A percentile compares a stretch with the other conserved stretches of the same genome.
Conservation (phyloP, 2,329 filamentous ascomycete species). For the Xylaria sp. region DNA sequence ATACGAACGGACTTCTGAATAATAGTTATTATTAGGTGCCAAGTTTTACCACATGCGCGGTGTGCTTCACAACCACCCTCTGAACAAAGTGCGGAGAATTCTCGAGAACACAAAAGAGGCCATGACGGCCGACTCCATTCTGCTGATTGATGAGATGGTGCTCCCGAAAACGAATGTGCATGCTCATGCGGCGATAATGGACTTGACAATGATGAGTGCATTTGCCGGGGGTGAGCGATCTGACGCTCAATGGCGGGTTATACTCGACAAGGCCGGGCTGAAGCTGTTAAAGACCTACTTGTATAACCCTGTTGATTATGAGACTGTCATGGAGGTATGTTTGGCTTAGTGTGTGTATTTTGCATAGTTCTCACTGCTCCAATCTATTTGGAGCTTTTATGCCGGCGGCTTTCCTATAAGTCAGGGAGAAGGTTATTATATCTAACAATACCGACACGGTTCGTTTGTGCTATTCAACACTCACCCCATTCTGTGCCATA, state of each 20-base stretch:
- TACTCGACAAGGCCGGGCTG: neutral
- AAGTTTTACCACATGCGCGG: neutral
- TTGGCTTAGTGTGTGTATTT: too few species aligned
- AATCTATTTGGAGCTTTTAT: too few species aligned
- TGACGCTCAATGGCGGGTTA: neutral
- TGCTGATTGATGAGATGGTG: neutral
- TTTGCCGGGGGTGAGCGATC: neutral
- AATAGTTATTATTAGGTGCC: neutral
- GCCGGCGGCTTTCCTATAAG: too few species aligned
- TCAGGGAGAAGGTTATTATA: too few species aligned
- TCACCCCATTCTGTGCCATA: too few species aligned
- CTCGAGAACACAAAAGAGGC: neutral
- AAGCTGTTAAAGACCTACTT: too few species aligned
- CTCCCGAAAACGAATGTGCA: neutral
- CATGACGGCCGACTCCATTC: neutral
- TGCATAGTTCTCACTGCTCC: too few species aligned
- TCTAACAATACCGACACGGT: too few species aligned
- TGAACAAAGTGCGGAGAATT: neutral
- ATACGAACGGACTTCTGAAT: too few species aligned
- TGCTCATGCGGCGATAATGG: neutral
- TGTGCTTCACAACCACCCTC: neutral
- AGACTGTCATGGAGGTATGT: too few species aligned
- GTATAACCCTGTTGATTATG: too few species aligned
- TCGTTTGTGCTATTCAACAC: too few species aligned
- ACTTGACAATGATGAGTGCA: neutral